Evolutionary conservation across 805 yeast genomes (phyloP), one percentile per base, ranked within the genome.

Genomic region (Yamadazyma olivae): DNA sequence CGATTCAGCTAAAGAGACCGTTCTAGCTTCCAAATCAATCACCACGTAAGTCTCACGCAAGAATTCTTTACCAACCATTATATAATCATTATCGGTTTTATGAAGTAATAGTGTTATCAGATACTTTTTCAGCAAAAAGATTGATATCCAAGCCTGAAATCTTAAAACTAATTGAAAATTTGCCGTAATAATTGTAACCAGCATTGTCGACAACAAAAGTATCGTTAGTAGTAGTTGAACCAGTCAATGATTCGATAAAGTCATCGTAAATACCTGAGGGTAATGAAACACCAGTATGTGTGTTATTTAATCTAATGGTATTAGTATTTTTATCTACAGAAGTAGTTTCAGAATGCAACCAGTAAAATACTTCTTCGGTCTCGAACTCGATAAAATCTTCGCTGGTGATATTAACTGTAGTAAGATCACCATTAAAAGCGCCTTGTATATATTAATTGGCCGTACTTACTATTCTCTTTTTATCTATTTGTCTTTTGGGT

Each of bases 391-490:
- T 21, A 7, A 21, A 21, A 7, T 21, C 10, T 21, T 7, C 7
- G 23, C 23, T 21, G 10, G 23, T 21, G n/a, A n/a, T 7, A 21
- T 21, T n/a, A n/a, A n/a, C n/a, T n/a, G n/a, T n/a, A n/a, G n/a
- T n/a, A 13, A 22, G 19, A n/a, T 4, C 21, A 28, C 9, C n/a
- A 13, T 10, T 6, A 10, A 14, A 14, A 15, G 6, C 29, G 18
- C 13, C 13, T 6, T 19, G 32, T 30, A 18, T 18, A 17, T 30
- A 22, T 10, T 34, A 28, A 14, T 27, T 20, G 14, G 23, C 22
- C 1, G 62, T 51, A 40, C 65, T 59, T 8, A 53, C 53, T 1
- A 59, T 46, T 38, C 67, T 48, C 33, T 57, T 59, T 23, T 38
- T 38, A 7, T 21, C 36, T 4, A 17, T 30, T 12, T 13, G 10